phyloP scores from a whole-genome alignment of 306 rosid species.

The Prunus kanzakura region DNA sequence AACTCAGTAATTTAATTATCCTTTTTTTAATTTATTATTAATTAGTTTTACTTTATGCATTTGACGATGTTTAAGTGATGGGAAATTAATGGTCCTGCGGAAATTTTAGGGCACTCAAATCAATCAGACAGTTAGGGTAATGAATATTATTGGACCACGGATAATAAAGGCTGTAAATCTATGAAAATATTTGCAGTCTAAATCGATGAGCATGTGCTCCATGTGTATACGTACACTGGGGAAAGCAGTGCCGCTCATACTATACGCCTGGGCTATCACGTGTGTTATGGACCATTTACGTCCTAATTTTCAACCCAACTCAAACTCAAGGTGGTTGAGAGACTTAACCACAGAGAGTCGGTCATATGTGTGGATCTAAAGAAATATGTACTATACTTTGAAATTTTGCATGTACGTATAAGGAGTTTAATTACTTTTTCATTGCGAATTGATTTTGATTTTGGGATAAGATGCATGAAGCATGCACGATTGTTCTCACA shows the following conservation, averaged over 20 bases:
- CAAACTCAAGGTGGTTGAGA: neutral
- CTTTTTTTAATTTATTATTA: neutral
- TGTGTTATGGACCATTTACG: constrained; percentile 60
- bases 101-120: constrained; percentile 33
- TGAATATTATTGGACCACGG: constrained; percentile 55
- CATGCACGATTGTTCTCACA: no score
- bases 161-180: constrained; percentile 24
- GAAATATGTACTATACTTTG: no score
- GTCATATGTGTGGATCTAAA: no score
- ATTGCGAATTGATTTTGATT: no score
- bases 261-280: constrained; percentile 38
- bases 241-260: constrained; percentile 35
- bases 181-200: constrained; percentile 31
- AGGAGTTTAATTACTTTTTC: no score
- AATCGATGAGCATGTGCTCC: constrained; percentile 30
- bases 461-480: no score
- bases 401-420: no score
- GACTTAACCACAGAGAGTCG: no score
- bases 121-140: constrained; percentile 41
- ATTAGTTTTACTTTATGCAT: neutral
- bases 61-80: no score
- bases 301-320: constrained; percentile 8
- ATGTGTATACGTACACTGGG: constrained; percentile 24
- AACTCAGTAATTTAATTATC: neutral
- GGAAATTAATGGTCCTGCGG: constrained; percentile 50